Percentiles rank a stretch among this genome's conserved stretches.
Evolutionary conservation across 768 basidiomycete species (phyloP).

Genomic region (Termitomyces bulborhizus): DNA sequence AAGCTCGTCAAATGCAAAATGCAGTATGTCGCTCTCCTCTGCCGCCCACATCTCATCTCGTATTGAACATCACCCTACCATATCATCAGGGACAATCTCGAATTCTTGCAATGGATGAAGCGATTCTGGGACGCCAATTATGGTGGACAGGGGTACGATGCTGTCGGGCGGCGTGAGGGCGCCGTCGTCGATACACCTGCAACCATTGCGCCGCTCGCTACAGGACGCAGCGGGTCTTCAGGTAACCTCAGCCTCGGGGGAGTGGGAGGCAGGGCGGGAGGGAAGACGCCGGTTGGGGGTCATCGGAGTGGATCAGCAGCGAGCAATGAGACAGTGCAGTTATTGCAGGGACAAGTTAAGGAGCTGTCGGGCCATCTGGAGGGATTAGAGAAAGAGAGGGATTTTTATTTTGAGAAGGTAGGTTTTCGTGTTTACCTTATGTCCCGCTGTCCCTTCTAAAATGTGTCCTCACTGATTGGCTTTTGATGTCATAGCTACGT

Average conservation of each 20-base stretch:
- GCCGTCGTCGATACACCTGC: conserved; percentile 71
- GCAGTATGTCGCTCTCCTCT: conserved; percentile 63
- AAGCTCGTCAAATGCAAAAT: conserved; percentile 96
- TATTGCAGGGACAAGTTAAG: conserved; percentile 68
- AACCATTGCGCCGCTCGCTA: conserved; percentile 63
- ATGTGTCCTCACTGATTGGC: neutral
- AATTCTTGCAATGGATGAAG: conserved; percentile 97
- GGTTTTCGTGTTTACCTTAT: conserved; percentile 9
- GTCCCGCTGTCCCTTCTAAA: neutral
- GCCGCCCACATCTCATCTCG: neutral
- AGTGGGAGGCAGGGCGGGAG: conserved; percentile 44
- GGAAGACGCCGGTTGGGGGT: conserved; percentile 67
- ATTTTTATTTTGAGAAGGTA: conserved; percentile 99
- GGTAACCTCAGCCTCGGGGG: neutral
- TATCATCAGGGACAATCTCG: conserved; percentile 80
- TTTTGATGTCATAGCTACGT: conserved; percentile 55
- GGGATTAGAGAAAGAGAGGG: conserved; percentile 93
- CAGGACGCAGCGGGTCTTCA: conserved; percentile 24
- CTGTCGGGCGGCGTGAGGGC: conserved; percentile 76
- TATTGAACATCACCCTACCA: too few species aligned
- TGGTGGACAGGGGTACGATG: conserved; percentile 82
- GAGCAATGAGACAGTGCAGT: conserved; percentile 60
- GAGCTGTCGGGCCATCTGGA: conserved; percentile 82
- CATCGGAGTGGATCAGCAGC: conserved; percentile 62
- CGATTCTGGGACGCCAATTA: conserved; percentile 94